Evolutionary conservation across 192 early-diverging fungal species (phyloP).

Genomic region (Coemansia sp.): DNA sequence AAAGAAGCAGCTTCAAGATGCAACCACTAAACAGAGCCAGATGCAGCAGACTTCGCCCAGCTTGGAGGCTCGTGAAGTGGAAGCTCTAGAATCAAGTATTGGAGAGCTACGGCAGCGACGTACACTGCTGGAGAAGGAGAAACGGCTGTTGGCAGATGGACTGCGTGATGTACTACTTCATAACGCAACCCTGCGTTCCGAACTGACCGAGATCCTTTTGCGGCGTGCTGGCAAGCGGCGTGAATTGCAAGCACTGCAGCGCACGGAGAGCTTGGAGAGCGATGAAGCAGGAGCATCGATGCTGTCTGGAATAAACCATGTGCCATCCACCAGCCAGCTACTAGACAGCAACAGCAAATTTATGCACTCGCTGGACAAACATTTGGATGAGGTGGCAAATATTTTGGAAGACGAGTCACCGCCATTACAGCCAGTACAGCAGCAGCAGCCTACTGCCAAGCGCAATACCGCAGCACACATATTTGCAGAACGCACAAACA

Average conservation of each 20-base stretch:
- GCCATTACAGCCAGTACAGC: too few species aligned
- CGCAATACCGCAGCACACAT: background rate
- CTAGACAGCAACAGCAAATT: slow-evolving; percentile 35
- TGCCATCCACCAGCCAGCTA: slow-evolving; percentile 44
- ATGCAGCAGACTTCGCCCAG: background rate
- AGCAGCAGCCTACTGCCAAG: background rate
- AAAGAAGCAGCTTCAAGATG: background rate
- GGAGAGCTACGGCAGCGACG: slow-evolving; percentile 14
- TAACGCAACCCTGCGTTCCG: slow-evolving; percentile 36
- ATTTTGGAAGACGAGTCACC: slow-evolving; percentile 44
- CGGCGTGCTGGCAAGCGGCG: slow-evolving; percentile 34
- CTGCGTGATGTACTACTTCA: slow-evolving; percentile 29
- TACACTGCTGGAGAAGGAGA: slow-evolving; percentile 24
- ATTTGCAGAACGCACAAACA: slow-evolving; percentile 11
- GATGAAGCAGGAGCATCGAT: slow-evolving; percentile 29
- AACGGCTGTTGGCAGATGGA: slow-evolving; percentile 28
- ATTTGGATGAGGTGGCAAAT: slow-evolving; percentile 35
- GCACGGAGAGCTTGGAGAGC: slow-evolving; percentile 11
- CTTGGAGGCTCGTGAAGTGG: background rate
- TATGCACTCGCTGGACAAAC: slow-evolving; percentile 32
- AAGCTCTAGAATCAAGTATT: slow-evolving; percentile 15
- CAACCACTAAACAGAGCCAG: background rate
- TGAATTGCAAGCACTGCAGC: slow-evolving; percentile 25
- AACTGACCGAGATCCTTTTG: slow-evolving; percentile 25
- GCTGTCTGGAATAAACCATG: slow-evolving; percentile 30